A percentile compares a stretch with the other conserved stretches of the same genome.
Conservation (phyloP, 495 filamentous ascomycete genomes). For the Hypomontagnella submonticulosa region DNA sequence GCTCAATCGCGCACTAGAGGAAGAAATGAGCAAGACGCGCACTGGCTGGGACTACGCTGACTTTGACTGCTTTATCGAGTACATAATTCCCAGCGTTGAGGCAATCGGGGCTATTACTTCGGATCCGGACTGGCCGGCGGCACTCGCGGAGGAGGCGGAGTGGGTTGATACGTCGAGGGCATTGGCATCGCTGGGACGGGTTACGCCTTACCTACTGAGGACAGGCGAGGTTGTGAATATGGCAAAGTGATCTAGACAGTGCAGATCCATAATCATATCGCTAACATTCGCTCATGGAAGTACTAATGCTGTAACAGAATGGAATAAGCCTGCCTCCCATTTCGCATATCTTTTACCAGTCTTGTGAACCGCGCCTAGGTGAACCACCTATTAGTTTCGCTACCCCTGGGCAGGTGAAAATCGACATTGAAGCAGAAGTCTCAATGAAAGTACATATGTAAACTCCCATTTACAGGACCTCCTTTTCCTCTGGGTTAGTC, state of each 20-base stretch:
- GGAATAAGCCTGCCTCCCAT: no score
- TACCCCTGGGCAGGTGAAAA: no score
- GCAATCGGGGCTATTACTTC: constrained; percentile 39
- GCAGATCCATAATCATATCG: no score
- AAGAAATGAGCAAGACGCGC: constrained; percentile 26
- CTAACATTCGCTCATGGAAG: no score
- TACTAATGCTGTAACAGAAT: no score
- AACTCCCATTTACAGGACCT: no score
- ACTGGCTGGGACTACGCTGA: constrained; percentile 48
- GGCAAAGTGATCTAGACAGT: constrained; percentile 14
- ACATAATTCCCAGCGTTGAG: constrained; percentile 35
- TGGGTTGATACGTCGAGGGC: constrained; percentile 46
- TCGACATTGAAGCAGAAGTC: no score
- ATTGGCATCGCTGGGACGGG: constrained; percentile 43
- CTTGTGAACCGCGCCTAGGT: no score
- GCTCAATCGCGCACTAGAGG: constrained; percentile 42
- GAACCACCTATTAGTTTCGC: no score
- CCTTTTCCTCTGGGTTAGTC: no score
- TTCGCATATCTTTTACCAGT: no score
- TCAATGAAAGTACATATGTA: no score
- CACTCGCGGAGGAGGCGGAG: constrained; percentile 45
- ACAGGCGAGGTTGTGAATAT: constrained; percentile 32
- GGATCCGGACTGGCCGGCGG: constrained; percentile 45
- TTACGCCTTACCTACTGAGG: constrained; percentile 39
- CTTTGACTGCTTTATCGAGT: constrained; percentile 51